A percentile compares a stretch with the other conserved stretches of the same genome.
These are phyloP conservation scores for Hypoxylon intermedium DNA, from an alignment of 495 filamentous ascomycete species.

Conservation along the genomic window DNA sequence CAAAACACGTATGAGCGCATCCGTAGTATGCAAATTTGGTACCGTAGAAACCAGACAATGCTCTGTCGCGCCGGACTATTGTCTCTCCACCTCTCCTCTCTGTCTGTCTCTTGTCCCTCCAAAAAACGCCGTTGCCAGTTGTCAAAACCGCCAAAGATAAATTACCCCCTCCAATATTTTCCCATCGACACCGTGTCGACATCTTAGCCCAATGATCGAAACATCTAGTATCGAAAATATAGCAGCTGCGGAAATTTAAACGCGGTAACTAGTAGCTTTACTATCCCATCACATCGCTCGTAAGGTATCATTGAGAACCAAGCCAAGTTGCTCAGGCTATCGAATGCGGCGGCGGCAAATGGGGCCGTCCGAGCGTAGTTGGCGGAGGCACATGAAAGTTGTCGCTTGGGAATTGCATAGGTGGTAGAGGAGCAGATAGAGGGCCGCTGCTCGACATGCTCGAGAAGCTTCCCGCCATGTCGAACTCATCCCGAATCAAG, in stretches of 20 bases:
- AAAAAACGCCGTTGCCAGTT: constrained; percentile 34
- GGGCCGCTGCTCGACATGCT: constrained; percentile 48
- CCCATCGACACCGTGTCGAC: constrained; percentile 16
- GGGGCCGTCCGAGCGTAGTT: constrained; percentile 26
- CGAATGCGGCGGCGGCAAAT: constrained; percentile 11
- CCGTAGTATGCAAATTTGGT: constrained; percentile 33
- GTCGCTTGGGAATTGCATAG: constrained; percentile 31
- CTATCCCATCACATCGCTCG: too few relatives aligned
- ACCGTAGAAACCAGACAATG: constrained; percentile 27
- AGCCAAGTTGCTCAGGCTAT: constrained; percentile 10
- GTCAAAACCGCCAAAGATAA: constrained; percentile 25
- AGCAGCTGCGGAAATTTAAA: constrained; percentile 17
- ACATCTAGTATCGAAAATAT: constrained; percentile 15
- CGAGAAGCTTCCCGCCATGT: constrained; percentile 50
- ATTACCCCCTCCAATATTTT: constrained; percentile 21
- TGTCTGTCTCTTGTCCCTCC: constrained; percentile 8
- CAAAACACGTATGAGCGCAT: constrained; percentile 23
- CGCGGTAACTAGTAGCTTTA: too few relatives aligned
- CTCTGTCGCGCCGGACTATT: constrained; percentile 27
- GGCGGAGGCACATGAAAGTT: constrained; percentile 27
- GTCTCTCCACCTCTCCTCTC: too few relatives aligned
- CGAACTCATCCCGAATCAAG: constrained; percentile 40
- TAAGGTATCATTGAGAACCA: too few relatives aligned
- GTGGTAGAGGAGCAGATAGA: constrained; percentile 24
- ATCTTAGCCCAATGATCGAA: constrained; percentile 9